Percentiles rank a stretch among this genome's conserved stretches.
These are phyloP conservation scores for Cyamopsis tetragonoloba DNA, from an alignment of 306 rosid genomes.

Conservation along the genomic window DNA sequence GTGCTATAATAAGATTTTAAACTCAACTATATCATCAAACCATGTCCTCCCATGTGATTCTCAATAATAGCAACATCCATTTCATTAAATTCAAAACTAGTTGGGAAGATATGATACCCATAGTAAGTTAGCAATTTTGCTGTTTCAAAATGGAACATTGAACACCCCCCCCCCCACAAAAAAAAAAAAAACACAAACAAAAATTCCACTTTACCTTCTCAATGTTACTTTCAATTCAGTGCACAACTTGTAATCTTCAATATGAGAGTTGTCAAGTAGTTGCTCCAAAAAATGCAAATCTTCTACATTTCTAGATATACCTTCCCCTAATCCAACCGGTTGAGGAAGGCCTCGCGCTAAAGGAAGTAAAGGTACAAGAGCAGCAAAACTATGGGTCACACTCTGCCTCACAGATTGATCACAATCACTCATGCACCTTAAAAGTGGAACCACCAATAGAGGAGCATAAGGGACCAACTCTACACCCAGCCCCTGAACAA, in stretches of 20 bases:
- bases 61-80: too few relatives aligned
- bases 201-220: conserved; percentile 64
- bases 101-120: background rate
- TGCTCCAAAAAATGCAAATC: conserved; percentile 90
- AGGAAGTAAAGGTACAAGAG: conserved; percentile 98
- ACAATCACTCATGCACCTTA: conserved; percentile 92
- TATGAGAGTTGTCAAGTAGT: conserved; percentile 92
- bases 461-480: conserved; percentile 92
- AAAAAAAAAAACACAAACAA: background rate
- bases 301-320: conserved; percentile 59
- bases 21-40: too few relatives aligned
- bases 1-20: too few relatives aligned
- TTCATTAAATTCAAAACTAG: background rate
- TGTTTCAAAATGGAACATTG: background rate
- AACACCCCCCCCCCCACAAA: background rate
- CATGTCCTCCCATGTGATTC: too few relatives aligned
- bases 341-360: conserved; percentile 93
- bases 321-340: conserved; percentile 69
- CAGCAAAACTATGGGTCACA: conserved; percentile 98
- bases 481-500: conserved; percentile 88
- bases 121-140: background rate
- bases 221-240: conserved; percentile 75
- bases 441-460: conserved; percentile 90
- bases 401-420: conserved; percentile 95
- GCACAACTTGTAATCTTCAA: conserved; percentile 79